Conservation (phyloP, 2,329 filamentous ascomycete species). For the Sporothrix protearum region DNA sequence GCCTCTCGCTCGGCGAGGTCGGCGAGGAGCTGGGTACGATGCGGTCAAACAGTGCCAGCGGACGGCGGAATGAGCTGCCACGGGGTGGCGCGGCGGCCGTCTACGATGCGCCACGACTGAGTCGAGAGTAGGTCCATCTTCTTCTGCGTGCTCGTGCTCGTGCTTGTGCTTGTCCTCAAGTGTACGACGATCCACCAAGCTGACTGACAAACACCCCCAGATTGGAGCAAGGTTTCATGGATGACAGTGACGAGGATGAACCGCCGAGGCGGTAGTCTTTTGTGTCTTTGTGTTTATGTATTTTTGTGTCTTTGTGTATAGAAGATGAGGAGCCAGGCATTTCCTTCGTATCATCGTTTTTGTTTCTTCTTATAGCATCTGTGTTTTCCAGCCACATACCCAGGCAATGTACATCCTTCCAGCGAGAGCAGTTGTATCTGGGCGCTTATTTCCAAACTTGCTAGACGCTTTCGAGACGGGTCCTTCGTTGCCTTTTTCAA, state of each 20-base stretch:
- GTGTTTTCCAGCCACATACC: too few species aligned
- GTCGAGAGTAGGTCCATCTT: conserved; percentile 64
- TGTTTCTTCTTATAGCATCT: background rate
- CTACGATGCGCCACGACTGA: conserved; percentile 60
- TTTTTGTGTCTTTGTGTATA: background rate
- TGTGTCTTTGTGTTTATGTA: background rate
- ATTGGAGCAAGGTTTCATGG: conserved; percentile 45
- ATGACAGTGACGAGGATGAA: conserved; percentile 45
- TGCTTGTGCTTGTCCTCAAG: too few species aligned
- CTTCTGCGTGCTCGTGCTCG: too few species aligned
- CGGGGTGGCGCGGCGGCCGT: conserved; percentile 34
- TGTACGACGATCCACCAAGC: background rate
- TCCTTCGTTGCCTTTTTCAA: background rate
- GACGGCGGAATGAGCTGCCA: conserved; percentile 38
- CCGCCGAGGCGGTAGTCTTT: background rate
- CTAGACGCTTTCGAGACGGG: background rate
- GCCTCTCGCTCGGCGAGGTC: conserved; percentile 47
- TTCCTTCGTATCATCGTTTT: background rate
- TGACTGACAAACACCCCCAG: conserved; percentile 26
- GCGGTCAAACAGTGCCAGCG: conserved; percentile 37
- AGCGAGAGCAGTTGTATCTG: background rate
- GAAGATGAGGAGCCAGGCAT: background rate
- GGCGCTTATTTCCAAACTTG: background rate
- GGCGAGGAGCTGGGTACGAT: conserved; percentile 65
- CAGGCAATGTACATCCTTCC: too few species aligned